Evolutionary conservation across 805 yeast genomes (phyloP), one percentile per base, ranked within the genome.

Genomic region (Candida multigemmis): DNA sequence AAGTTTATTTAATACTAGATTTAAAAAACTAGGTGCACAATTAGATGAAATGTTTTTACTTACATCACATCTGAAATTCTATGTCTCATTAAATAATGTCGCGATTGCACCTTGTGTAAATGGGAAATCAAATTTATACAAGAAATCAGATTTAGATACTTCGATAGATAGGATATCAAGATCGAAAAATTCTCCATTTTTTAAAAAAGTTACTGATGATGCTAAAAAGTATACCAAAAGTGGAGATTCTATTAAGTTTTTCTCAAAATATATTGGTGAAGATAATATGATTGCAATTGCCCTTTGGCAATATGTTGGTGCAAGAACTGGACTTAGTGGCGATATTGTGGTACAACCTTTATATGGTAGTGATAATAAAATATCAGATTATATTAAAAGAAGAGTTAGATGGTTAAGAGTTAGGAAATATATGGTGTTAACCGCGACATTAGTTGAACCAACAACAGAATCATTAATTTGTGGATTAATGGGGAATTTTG

Each of bases 281-380:
- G 96, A 85, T 49, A 85, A 85, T 49, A 81, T 84, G 93, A 85
- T 85, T 35, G 94, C 83, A 4, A 84, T 82, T 25, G 82, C 85
- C 1, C 46, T 85, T 11, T 85, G 94, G 94, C 73, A 74, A 26
- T 48, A 48, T 32, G 76, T 81, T 14, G 30, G 42, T 14, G 79
- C 82, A 2, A 59, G 86, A 37, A 82, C 94, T 0, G 86, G 79
- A 0, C 61, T 84, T 64, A 77, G 89, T 1, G 74, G 80, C 2
- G 94, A 85, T 46, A 68, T 74, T 24, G 94, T 76, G 2, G 53
- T 82, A 4, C 96, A 85, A 46, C 95, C 95, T 0, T 39, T 62
- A 16, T 44, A 54, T 30, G 56, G 56, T 6, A 64, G 64, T 16
- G 58, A 53, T 16, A 60, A 53, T 28, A 46, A 59, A 3, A 41